Evolutionary conservation across 148 eudicot genomes (phyloP).

Genomic region (Simmondsia chinensis): DNA sequence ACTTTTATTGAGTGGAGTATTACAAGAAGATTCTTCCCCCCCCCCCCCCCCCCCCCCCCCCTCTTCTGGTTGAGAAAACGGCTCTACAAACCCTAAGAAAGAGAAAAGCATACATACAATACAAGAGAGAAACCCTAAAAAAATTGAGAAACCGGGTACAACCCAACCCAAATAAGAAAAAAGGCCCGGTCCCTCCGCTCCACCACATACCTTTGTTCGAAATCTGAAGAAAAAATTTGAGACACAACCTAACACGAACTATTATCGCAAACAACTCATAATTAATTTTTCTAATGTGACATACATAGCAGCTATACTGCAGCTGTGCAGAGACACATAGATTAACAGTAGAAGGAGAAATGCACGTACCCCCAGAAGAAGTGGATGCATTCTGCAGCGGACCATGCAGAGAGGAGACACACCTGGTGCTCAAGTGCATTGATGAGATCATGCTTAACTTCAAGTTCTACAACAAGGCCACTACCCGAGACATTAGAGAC

Average conservation of each 20-base stretch:
- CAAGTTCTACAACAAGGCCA: slow-evolving; percentile 43
- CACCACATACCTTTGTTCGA: too few relatives aligned
- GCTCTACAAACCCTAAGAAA: too few relatives aligned
- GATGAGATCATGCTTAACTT: slow-evolving; percentile 31
- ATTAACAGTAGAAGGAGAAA: slow-evolving; percentile 34
- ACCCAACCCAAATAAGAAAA: too few relatives aligned
- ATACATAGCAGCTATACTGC: slow-evolving; percentile 36
- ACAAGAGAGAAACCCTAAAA: too few relatives aligned
- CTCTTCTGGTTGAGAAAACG: too few relatives aligned
- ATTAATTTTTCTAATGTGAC: background rate
- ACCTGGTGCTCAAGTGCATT: slow-evolving; percentile 48
- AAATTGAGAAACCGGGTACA: too few relatives aligned
- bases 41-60: too few relatives aligned
- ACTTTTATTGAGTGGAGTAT: too few relatives aligned
- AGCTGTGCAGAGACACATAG: slow-evolving; percentile 47
- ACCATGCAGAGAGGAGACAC: slow-evolving; percentile 53
- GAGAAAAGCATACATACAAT: too few relatives aligned
- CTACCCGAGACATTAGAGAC: slow-evolving; percentile 34
- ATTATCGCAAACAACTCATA: background rate
- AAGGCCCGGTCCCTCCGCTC: too few relatives aligned
- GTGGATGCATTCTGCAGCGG: slow-evolving; percentile 49
- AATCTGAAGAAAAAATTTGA: background rate
- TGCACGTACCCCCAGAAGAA: slow-evolving; percentile 39
- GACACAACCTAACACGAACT: background rate
- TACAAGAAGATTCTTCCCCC: too few relatives aligned